Evolutionary conservation across 1,139 yeast species (phyloP).

Genomic region (Yamadazyma triangularis): DNA sequence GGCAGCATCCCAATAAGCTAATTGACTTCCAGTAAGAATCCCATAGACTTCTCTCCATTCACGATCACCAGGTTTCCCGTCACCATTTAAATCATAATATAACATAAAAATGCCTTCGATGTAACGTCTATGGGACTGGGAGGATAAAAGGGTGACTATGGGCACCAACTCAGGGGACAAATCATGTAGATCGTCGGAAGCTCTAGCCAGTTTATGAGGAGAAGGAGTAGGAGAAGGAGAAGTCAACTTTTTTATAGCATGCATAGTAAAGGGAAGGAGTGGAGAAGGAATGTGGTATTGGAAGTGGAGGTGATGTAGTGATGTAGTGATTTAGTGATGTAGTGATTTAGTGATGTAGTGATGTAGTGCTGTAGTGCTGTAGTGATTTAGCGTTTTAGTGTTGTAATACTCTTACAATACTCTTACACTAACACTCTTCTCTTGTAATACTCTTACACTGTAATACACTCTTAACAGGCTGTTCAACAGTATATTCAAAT

Average conservation of each 20-base stretch:
- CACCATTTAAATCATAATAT: constrained; percentile 67
- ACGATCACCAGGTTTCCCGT: constrained; percentile 80
- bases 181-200: constrained; percentile 12
- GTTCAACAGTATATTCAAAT: too few species aligned
- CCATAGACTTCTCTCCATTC: constrained; percentile 94
- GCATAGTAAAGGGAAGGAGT: too few species aligned
- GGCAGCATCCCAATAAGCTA: constrained; percentile 91
- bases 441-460: too few species aligned
- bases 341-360: too few species aligned
- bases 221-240: constrained; percentile 11
- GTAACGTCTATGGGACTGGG: constrained; percentile 71
- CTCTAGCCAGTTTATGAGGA: constrained; percentile 9
- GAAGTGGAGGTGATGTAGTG: too few species aligned
- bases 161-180: constrained; percentile 71
- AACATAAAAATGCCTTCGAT: constrained; percentile 73
- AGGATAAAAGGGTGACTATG: constrained; percentile 64
- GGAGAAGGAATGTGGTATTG: too few species aligned
- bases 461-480: too few species aligned
- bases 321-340: too few species aligned
- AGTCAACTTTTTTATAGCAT: constrained; percentile 18
- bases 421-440: too few species aligned
- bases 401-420: too few species aligned
- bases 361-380: too few species aligned
- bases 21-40: constrained; percentile 81
- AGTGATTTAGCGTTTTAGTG: too few species aligned